Evolutionary conservation across 805 yeast species (phyloP).

Genomic region (Lipomyces orientalis): DNA sequence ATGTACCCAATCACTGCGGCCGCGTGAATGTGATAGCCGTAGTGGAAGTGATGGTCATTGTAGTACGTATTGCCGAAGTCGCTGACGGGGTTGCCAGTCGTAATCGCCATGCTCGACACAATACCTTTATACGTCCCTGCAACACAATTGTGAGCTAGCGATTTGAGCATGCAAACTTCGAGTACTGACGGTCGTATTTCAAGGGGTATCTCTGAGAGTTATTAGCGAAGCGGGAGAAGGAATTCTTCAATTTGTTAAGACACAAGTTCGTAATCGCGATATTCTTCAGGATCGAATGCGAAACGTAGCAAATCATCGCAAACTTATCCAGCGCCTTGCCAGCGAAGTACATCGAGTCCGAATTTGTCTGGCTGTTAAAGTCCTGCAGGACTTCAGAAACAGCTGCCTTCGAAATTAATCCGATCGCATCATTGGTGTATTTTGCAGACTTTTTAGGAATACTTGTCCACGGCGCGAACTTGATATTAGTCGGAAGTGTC

Average conservation of each 20-base stretch:
- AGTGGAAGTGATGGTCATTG: constrained; percentile 89
- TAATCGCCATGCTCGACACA: constrained; percentile 52
- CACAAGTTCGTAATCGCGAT: constrained; percentile 55
- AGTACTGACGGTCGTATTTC: constrained; percentile 77
- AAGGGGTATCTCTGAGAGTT: constrained; percentile 77
- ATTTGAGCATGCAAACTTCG: neutral
- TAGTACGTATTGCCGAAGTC: constrained; percentile 82
- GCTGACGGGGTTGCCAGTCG: constrained; percentile 50
- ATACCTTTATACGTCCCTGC: constrained; percentile 54
- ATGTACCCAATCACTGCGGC: constrained; percentile 77
- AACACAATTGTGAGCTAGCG: neutral
- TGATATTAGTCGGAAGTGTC: constrained; percentile 51
- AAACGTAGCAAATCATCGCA: constrained; percentile 81
- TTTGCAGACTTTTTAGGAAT: constrained; percentile 51
- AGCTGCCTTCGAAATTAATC: constrained; percentile 56
- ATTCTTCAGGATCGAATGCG: constrained; percentile 69
- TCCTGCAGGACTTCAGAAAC: constrained; percentile 60
- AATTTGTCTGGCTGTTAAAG: constrained; percentile 59
- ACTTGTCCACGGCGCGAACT: constrained; percentile 65
- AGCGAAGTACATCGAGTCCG: constrained; percentile 87
- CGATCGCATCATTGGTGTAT: constrained; percentile 49
- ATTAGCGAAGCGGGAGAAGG: constrained; percentile 68
- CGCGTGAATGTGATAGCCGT: constrained; percentile 81
- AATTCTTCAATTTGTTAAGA: constrained; percentile 64
- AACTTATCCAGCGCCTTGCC: constrained; percentile 90